Base-by-base conservation (phyloP, 345 rosid species). In the Aquilaria sinensis region DNA sequence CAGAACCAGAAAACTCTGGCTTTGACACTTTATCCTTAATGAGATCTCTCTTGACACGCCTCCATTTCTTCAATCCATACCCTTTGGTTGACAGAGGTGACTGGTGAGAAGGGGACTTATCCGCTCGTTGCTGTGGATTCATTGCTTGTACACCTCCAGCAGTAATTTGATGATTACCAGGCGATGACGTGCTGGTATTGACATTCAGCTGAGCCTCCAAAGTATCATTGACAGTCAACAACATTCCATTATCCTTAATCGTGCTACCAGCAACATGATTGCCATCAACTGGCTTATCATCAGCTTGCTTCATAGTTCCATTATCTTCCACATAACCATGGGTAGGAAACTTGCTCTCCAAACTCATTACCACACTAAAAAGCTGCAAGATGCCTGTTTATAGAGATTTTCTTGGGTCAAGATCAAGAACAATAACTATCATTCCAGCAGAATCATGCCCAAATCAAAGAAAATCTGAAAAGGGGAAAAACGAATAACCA, bases 21-120 rank as follows among this genome's bases (percentile, higher is more conserved):
- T 94, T 94, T 79, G 86, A 72, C 64, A 68, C 60, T 71, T 81
- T 85, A 78, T 83, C 95, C 75, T 81, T 82, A 47, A 72, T 77
- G 67, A 74, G 54, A 51, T 75, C 84, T 74, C 96, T 78, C 80
- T 68, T 85, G 58, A 88, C 67, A 46, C 98, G 76, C 80, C 79
- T 80, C 98, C 98, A 85, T 74, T 87, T 89, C 80, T 74, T 87
- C 79, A 92, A 70, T 15, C 98, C 96, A 63, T 63, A 77, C 5
- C 96, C 91, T 65, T 81, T 92, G 11, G 64, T 11, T 0, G 71
- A 13, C 10, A 77, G 65, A 73, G 90, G 58, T n/a, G 78, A 73
- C 53, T 62, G 68, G 51, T 52, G 71, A 55, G 29, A 54, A 5
- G 78, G 69, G 52, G 77, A 75, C 45, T 66, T 61, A 5, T 62